phyloP scores from a whole-genome alignment of 139 green algal genomes.

The Nannochloris sp. region DNA sequence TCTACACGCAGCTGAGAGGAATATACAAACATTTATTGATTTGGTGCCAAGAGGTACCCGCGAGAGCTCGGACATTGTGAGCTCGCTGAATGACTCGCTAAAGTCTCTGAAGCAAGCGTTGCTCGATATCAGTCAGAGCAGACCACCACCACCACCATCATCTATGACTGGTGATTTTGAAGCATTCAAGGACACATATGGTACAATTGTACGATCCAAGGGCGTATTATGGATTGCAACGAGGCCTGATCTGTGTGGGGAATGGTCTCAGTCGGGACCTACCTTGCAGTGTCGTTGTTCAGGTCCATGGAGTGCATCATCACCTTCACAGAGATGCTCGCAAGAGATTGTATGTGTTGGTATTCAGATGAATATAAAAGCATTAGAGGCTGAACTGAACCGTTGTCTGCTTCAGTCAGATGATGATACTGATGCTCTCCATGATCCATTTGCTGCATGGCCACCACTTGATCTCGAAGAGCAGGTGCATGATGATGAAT shows the following conservation, averaged over 20 bases:
- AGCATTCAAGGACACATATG: slow-evolving; percentile 1
- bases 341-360: slow-evolving; percentile 79
- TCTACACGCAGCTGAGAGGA: not conserved
- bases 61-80: too few relatives aligned
- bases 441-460: slow-evolving; percentile 53
- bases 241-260: slow-evolving; percentile 40
- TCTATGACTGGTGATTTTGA: not conserved
- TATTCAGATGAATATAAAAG: slow-evolving; percentile 37
- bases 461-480: slow-evolving; percentile 29
- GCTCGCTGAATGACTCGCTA: too few relatives aligned
- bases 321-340: slow-evolving; percentile 35
- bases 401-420: slow-evolving; percentile 40
- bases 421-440: slow-evolving; percentile 3
- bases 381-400: slow-evolving; percentile 46
- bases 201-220: slow-evolving; percentile 57
- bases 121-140: too few relatives aligned
- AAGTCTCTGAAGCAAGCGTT: too few relatives aligned
- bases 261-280: slow-evolving; percentile 62
- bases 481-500: slow-evolving; percentile 10
- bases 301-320: slow-evolving; percentile 54
- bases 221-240: slow-evolving; percentile 64
- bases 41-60: too few relatives aligned
- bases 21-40: too few relatives aligned
- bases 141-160: not conserved
- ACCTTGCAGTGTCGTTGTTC: slow-evolving; percentile 48